Evolutionary conservation across 345 rosid genomes (phyloP).

Genomic region (Durio zibethinus): DNA sequence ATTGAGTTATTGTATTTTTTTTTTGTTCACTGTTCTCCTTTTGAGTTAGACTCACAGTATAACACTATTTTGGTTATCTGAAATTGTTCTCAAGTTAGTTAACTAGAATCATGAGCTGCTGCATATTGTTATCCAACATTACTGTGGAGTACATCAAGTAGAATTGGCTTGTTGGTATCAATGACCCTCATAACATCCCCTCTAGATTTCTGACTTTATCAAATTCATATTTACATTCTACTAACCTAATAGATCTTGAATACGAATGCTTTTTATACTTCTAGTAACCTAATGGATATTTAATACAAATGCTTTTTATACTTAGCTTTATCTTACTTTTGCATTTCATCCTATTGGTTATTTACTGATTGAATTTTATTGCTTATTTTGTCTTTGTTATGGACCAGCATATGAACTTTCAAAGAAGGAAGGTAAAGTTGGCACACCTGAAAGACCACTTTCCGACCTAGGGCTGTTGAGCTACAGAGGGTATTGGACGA

Average conservation of each 20-base stretch:
- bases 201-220: neutral
- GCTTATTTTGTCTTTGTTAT: slow-evolving; percentile 2
- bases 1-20: too few relatives aligned
- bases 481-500: slow-evolving; percentile 98
- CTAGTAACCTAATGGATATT: neutral
- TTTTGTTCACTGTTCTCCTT: too few relatives aligned
- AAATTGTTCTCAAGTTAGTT: neutral
- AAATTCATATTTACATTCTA: neutral
- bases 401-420: slow-evolving; percentile 94
- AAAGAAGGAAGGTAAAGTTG: slow-evolving; percentile 97
- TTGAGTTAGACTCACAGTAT: neutral
- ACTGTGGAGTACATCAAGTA: neutral
- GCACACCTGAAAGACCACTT: slow-evolving; percentile 98
- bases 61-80: neutral
- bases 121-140: neutral
- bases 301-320: neutral
- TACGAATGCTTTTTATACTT: neutral
- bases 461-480: slow-evolving; percentile 95
- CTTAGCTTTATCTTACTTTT: neutral
- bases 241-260: neutral
- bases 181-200: neutral
- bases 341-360: neutral
- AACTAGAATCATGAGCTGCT: neutral
- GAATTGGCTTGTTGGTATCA: neutral
- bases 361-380: slow-evolving; percentile 7